A percentile compares a stretch with the other conserved stretches of the same genome.
Conservation (phyloP, 495 filamentous ascomycete genomes). For the Delitschia confertaspora region DNA sequence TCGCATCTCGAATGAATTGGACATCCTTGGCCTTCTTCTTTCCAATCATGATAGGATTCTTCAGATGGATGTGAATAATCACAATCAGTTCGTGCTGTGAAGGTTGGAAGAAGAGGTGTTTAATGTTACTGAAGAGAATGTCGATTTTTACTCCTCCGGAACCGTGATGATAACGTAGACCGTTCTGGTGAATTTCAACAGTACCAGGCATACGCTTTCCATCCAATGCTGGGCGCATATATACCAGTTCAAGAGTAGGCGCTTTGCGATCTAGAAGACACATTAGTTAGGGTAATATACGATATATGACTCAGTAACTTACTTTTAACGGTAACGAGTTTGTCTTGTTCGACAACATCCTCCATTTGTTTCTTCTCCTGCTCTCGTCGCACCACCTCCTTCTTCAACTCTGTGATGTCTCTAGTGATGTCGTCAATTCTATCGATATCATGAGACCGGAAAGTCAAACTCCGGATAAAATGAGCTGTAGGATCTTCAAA, state of each 20-base stretch:
- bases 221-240: constrained; percentile 87
- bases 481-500: constrained; percentile 95
- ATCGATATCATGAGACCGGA: constrained; percentile 78
- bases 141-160: constrained; percentile 77
- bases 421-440: constrained; percentile 81
- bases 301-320: not conserved
- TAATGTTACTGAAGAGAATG: constrained; percentile 95
- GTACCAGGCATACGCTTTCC: constrained; percentile 92
- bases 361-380: constrained; percentile 99
- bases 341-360: constrained; percentile 99
- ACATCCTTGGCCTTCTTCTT: constrained; percentile 99
- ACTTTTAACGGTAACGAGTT: constrained; percentile 64
- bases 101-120: constrained; percentile 97
- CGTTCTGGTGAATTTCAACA: constrained; percentile 96
- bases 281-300: constrained; percentile 5
- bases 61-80: constrained; percentile 94
- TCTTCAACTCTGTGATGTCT: constrained; percentile 89
- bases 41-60: constrained; percentile 95
- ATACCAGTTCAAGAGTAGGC: constrained; percentile 77
- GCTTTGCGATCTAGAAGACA: constrained; percentile 69
- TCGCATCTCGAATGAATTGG: constrained; percentile 96
- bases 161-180: constrained; percentile 92
- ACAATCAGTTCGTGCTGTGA: constrained; percentile 93
- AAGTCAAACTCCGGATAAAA: constrained; percentile 90
- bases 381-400: constrained; percentile 77